These are phyloP conservation scores for Aphanomyces euteiches DNA, from an alignment of 352 stramenopile species.

Conservation along the genomic window DNA sequence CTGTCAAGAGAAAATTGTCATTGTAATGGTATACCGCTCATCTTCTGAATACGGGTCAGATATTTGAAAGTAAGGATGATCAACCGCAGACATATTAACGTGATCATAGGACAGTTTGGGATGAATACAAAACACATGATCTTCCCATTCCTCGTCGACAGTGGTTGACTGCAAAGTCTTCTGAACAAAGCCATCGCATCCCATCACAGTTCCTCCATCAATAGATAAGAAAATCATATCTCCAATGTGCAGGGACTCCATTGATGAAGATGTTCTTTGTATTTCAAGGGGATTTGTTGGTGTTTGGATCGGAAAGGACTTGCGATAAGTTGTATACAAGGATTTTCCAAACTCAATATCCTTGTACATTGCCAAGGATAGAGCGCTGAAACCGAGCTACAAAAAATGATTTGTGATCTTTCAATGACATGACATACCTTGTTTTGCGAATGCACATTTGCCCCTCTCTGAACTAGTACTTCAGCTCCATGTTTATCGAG, in stretches of 20 bases:
- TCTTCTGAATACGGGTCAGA: constrained; percentile 25
- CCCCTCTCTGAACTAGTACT: neutral
- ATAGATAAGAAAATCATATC: constrained; percentile 18
- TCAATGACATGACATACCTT: neutral
- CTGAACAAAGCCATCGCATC: constrained; percentile 17
- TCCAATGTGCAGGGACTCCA: constrained; percentile 17
- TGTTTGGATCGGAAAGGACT: neutral
- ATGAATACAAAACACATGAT: constrained; percentile 24
- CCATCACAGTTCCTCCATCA: constrained; percentile 7
- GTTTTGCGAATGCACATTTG: constrained; percentile 9
- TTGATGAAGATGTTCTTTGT: neutral
- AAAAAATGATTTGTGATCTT: neutral
- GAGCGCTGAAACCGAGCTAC: constrained; percentile 8
- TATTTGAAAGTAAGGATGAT: neutral
- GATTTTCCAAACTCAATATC: constrained; percentile 5
- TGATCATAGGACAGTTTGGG: constrained; percentile 28
- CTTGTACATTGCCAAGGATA: constrained; percentile 23
- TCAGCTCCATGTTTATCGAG: neutral
- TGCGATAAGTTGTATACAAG: constrained; percentile 1
- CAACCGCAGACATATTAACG: constrained; percentile 1
- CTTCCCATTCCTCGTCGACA: constrained; percentile 22
- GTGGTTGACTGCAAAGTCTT: neutral
- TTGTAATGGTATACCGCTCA: constrained; percentile 3
- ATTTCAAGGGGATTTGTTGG: neutral
- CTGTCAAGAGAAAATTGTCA: neutral